phyloP scores from a whole-genome alignment of 2,329 filamentous ascomycete species.

The Fusarium torulosum region DNA sequence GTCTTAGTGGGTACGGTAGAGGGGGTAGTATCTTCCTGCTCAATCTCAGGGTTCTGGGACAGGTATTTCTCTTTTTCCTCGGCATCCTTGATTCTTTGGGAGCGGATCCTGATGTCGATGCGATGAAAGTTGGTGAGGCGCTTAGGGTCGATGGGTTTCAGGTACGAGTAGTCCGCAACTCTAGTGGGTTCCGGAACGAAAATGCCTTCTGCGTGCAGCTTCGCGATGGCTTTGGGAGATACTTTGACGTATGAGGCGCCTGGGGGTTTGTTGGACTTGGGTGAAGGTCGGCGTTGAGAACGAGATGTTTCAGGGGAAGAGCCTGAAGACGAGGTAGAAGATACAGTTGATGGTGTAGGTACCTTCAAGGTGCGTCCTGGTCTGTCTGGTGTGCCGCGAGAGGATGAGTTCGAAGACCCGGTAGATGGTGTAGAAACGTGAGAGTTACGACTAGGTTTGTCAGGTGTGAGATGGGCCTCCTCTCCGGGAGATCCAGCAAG shows the following conservation, averaged over 20 bases:
- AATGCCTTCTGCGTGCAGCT: conserved; percentile 17
- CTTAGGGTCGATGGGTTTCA: background rate
- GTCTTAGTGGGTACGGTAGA: conserved; percentile 10
- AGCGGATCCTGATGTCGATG: background rate
- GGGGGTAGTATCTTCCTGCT: background rate
- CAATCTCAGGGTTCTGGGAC: background rate
- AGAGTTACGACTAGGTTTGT: background rate
- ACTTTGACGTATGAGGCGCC: conserved; percentile 28
- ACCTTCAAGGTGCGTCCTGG: conserved; percentile 5
- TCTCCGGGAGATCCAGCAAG: background rate
- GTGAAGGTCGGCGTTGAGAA: background rate
- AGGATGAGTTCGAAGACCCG: background rate
- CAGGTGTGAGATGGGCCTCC: background rate
- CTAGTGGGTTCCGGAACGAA: conserved; percentile 14
- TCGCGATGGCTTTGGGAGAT: conserved; percentile 28
- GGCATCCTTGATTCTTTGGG: background rate
- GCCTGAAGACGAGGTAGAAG: conserved; percentile 3
- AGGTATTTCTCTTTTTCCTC: background rate
- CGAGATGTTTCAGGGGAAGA: background rate
- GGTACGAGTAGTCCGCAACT: conserved; percentile 10
- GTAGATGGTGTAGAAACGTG: background rate
- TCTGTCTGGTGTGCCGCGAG: conserved; percentile 1
- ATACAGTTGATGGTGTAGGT: conserved; percentile 16
- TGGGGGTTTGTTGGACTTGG: conserved; percentile 22
- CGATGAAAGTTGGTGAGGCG: conserved; percentile 1